Conservation (phyloP, 768 basidiomycete species). For the Artomyces pyxidatus region DNA sequence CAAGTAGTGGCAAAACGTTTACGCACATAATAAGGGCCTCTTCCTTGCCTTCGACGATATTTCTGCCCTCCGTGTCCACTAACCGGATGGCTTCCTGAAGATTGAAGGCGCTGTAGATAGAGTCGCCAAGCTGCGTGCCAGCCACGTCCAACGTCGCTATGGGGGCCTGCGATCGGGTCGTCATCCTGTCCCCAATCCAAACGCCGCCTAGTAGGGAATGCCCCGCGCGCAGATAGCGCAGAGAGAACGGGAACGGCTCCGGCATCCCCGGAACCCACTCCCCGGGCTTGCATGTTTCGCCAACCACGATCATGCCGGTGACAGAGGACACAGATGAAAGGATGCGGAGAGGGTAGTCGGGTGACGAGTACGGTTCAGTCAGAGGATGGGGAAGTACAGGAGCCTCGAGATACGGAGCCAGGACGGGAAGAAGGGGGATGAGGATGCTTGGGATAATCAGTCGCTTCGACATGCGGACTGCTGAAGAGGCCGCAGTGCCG, state of each 20-base stretch:
- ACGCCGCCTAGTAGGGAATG: slow-evolving; percentile 58
- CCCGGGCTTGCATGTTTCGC: slow-evolving; percentile 46
- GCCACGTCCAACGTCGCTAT: slow-evolving; percentile 41
- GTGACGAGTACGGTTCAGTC: slow-evolving; percentile 40
- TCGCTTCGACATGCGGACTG: background rate
- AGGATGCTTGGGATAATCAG: slow-evolving; percentile 16
- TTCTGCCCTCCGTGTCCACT: slow-evolving; percentile 42
- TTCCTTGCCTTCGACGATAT: slow-evolving; percentile 29
- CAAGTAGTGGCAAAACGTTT: no score
- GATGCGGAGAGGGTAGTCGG: slow-evolving; percentile 49
- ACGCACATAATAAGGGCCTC: slow-evolving; percentile 69
- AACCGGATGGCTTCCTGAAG: slow-evolving; percentile 82
- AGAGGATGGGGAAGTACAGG: slow-evolving; percentile 54
- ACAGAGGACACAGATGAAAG: slow-evolving; percentile 58
- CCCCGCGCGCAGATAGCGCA: slow-evolving; percentile 43
- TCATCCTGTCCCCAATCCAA: slow-evolving; percentile 58
- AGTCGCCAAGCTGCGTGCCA: slow-evolving; percentile 56
- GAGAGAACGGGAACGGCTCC: slow-evolving; percentile 22
- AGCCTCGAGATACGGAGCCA: slow-evolving; percentile 29
- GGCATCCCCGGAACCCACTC: slow-evolving; percentile 1
- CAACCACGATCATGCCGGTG: slow-evolving; percentile 83
- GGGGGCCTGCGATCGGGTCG: slow-evolving; percentile 15
- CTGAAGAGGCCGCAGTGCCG: background rate
- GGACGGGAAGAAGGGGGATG: slow-evolving; percentile 28
- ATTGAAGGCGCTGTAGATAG: slow-evolving; percentile 78